Evolutionary conservation across 2,329 filamentous ascomycete species (phyloP).

Genomic region (Macrophomina pseudophaseolina): DNA sequence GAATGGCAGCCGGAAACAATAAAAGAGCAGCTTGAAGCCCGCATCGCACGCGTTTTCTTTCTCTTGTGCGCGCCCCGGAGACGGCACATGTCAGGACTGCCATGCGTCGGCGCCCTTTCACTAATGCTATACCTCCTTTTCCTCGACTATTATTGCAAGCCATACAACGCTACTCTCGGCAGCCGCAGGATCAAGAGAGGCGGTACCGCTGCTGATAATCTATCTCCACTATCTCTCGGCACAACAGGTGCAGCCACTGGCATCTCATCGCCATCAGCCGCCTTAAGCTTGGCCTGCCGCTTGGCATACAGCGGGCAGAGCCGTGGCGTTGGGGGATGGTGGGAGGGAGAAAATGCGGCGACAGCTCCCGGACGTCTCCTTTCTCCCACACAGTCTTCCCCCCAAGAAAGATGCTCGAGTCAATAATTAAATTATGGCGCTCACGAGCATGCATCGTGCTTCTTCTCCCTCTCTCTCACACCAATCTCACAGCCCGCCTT

Average conservation of each 20-base stretch:
- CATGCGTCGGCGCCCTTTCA: neutral
- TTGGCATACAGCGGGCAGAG: neutral
- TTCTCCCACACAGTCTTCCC: neutral
- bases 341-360: neutral
- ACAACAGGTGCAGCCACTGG: neutral
- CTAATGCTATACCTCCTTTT: conserved; percentile 3
- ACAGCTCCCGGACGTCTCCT: neutral
- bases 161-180: neutral
- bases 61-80: neutral
- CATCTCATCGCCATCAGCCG: neutral
- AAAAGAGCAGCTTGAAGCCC: neutral
- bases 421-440: neutral
- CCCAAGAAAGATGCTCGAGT: neutral
- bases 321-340: neutral
- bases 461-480: neutral
- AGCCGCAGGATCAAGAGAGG: neutral
- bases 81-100: neutral
- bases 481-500: neutral
- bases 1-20: neutral
- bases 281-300: conserved; percentile 7
- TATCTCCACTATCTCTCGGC: conserved; percentile 10
- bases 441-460: neutral
- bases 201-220: neutral
- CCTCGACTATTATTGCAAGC: neutral
- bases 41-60: neutral